Evolutionary conservation across 2,329 filamentous ascomycete genomes (phyloP), one percentile per base, ranked within the genome.

Genomic region (Dactylellina cionopaga): DNA sequence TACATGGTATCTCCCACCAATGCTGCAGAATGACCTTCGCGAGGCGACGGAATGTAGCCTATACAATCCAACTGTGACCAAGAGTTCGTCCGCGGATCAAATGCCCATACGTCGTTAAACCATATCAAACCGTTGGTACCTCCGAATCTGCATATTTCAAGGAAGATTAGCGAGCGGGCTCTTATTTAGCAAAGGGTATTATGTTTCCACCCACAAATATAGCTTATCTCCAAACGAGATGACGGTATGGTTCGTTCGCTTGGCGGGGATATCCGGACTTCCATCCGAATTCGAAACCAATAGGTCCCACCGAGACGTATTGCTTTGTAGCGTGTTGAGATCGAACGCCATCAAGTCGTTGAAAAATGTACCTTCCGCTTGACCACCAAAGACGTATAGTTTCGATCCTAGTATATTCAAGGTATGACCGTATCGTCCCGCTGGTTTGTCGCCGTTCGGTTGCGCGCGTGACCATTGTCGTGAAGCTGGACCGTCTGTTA

Each of bases 21-120:
- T 2, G 94, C 89, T 11, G 95, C 92, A 10, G 96, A 93, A 80
- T 99, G 95, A 2, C 95, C 95, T 84, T 99, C 95, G 72, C 95
- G 88, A 15, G 94, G 89, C 1, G 92, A 89, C 0, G 96, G 95
- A 70, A 99, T 98, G 80, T 97, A 99, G 33, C 95, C 95, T 78
- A 98, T 97, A 80, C 95, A 99, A 78, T 98, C 94, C 63, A 96
- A 85, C 79, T 96, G 90, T 7, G 88, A 83, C 95, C 95, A 99
- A 63, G 85, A 83, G 80, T 97, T 97, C 46, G 86, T 83, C 62
- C 88, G 85, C 5, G 93, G 91, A 77, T 97, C 94, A 80, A 95
- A 99, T 56, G 89, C 92, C 95, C 95, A 99, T 49, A 99, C 95
- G 79, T 99, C 95, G 80, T 98, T 99, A 83, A 98, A 99, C 96